Evolutionary conservation across 164 flowering plant genomes (phyloP).

Genomic region (Sextonia rubra): DNA sequence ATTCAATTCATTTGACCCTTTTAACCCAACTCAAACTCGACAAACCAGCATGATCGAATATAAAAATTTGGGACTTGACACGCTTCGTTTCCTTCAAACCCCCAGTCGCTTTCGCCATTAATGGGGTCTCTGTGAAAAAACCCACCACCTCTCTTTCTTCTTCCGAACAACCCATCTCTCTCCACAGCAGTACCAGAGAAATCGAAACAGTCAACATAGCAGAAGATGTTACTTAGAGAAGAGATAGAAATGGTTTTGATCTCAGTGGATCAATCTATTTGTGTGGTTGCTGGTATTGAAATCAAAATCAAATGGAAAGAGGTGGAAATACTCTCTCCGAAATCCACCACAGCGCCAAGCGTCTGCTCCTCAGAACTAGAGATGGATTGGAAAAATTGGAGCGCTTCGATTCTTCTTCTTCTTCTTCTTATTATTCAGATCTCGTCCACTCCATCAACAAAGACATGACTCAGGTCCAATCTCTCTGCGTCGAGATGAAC

Average conservation of each 20-base stretch:
- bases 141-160: constrained; percentile 7
- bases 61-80: too few relatives aligned
- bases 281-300: too few relatives aligned
- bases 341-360: constrained; percentile 47
- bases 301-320: constrained; percentile 46
- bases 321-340: constrained; percentile 68
- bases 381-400: constrained; percentile 79
- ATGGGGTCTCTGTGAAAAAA: constrained; percentile 7
- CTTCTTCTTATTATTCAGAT: constrained; percentile 51
- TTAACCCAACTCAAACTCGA: too few relatives aligned
- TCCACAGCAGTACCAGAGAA: constrained; percentile 16
- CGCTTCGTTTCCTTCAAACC: constrained; percentile 12
- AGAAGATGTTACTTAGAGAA: constrained; percentile 78
- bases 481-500: constrained; percentile 84
- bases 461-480: constrained; percentile 70
- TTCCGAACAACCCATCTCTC: constrained; percentile 20
- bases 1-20: too few relatives aligned
- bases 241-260: too few relatives aligned
- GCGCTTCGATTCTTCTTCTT: constrained; percentile 48
- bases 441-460: constrained; percentile 48
- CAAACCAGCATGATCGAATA: too few relatives aligned
- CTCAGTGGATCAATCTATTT: too few relatives aligned
- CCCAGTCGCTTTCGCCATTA: background rate
- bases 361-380: constrained; percentile 35
- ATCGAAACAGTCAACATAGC: constrained; percentile 62